A percentile compares a stretch with the other conserved stretches of the same genome.
Conservation (phyloP, 2,329 filamentous ascomycete species). For the Dactylellina sp. region DNA sequence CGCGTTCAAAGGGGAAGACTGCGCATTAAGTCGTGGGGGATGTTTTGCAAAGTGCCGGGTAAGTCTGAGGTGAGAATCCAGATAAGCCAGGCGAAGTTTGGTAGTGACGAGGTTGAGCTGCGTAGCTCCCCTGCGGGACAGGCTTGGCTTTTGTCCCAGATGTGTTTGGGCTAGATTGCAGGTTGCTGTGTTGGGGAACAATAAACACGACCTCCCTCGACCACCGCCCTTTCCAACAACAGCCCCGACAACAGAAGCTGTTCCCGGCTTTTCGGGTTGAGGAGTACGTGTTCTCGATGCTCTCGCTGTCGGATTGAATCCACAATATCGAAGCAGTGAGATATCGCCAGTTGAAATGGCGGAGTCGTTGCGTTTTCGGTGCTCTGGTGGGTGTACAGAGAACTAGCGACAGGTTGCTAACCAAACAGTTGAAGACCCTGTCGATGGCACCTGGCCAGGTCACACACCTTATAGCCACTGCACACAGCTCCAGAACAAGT, state of each 20-base stretch:
- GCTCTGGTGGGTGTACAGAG: not conserved
- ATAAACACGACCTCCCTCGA: not conserved
- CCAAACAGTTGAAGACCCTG: too few relatives aligned
- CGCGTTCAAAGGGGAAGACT: not conserved
- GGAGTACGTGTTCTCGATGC: not conserved
- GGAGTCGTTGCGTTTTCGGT: not conserved
- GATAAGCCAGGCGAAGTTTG: not conserved
- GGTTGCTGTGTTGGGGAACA: not conserved
- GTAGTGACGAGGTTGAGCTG: not conserved
- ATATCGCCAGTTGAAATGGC: not conserved
- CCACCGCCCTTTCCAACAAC: too few relatives aligned
- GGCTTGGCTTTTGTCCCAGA: slow-evolving; percentile 9
- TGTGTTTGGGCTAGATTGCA: slow-evolving; percentile 19
- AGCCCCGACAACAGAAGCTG: not conserved
- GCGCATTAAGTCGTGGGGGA: not conserved
- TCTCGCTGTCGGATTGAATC: not conserved
- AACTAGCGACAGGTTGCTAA: too few relatives aligned
- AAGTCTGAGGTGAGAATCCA: slow-evolving; percentile 6
- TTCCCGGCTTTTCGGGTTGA: not conserved
- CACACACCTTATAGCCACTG: not conserved
- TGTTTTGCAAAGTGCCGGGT: not conserved
- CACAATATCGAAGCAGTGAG: not conserved
- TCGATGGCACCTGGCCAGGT: not conserved
- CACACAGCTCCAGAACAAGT: not conserved
- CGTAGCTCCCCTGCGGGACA: slow-evolving; percentile 2